Percentiles rank a stretch among this genome's conserved stretches.
These are phyloP conservation scores for Forsythia viridissima DNA, from an alignment of 257 asterid genomes.

Conservation along the genomic window DNA sequence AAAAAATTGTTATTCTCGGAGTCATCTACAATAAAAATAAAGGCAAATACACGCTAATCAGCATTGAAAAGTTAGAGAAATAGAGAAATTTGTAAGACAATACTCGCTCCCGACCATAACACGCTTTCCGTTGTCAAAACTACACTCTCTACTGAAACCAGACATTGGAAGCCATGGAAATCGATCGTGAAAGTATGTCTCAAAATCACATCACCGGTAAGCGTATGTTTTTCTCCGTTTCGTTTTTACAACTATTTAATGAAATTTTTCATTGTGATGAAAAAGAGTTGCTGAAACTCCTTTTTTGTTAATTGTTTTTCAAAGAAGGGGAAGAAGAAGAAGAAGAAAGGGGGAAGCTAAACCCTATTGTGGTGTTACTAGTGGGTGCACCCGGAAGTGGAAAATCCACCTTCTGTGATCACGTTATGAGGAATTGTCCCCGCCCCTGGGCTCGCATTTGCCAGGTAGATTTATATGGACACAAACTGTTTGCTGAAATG, in stretches of 20 bases:
- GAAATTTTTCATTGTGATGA: background rate
- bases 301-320: background rate
- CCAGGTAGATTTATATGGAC: slow-evolving; percentile 55
- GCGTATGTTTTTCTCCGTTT: background rate
- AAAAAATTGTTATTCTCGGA: too few relatives aligned
- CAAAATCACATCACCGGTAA: slow-evolving; percentile 31
- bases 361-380: slow-evolving; percentile 50
- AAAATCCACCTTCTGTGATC: slow-evolving; percentile 84
- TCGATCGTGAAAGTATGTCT: slow-evolving; percentile 43
- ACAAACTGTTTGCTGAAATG: slow-evolving; percentile 40
- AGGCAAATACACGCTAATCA: too few relatives aligned
- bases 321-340: slow-evolving; percentile 40
- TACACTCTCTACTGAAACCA: background rate
- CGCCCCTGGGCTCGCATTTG: slow-evolving; percentile 89
- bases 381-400: slow-evolving; percentile 97
- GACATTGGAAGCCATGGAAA: slow-evolving; percentile 56
- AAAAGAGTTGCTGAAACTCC: background rate
- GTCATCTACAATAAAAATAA: too few relatives aligned
- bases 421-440: slow-evolving; percentile 50
- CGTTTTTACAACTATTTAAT: background rate
- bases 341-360: slow-evolving; percentile 7
- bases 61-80: too few relatives aligned
- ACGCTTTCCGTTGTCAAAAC: background rate
- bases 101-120: background rate
- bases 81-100: background rate